Conservation (phyloP, 768 basidiomycete genomes). For the Mycena capillaripes region DNA sequence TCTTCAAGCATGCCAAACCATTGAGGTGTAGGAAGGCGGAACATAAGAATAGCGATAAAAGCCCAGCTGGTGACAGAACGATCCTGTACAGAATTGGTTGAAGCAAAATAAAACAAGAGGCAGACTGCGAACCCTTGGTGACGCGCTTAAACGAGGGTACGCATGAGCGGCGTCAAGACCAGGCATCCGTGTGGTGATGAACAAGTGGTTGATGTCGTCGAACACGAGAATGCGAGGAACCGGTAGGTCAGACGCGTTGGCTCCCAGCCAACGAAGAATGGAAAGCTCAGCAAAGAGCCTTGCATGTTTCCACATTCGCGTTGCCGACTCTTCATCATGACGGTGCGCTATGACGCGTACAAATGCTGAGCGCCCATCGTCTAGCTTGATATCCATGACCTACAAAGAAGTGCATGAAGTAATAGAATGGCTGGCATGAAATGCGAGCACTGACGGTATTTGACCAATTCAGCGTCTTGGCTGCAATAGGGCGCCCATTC, state of each 20-base stretch:
- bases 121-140: not conserved
- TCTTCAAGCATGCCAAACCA: not conserved
- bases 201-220: constrained; percentile 1
- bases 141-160: constrained; percentile 7
- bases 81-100: not conserved
- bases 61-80: constrained; percentile 17
- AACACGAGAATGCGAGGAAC: constrained; percentile 18
- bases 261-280: constrained; percentile 19
- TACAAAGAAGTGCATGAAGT: not conserved
- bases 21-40: constrained; percentile 8
- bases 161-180: constrained; percentile 10
- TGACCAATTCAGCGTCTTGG: not conserved
- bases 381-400: constrained; percentile 21
- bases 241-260: constrained; percentile 2
- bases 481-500: not conserved
- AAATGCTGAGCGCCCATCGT: constrained; percentile 6
- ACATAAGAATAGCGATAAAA: not conserved
- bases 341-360: constrained; percentile 9
- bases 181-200: constrained; percentile 10
- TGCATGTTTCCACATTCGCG: constrained; percentile 1
- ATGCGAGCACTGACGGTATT: not conserved
- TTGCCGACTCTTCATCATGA: not conserved
- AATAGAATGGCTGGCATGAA: not conserved
- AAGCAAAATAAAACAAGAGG: not conserved
- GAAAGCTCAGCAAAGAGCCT: constrained; percentile 3